Base-by-base conservation (phyloP, 2,329 filamentous ascomycete genomes). In the Truncatella angustata region DNA sequence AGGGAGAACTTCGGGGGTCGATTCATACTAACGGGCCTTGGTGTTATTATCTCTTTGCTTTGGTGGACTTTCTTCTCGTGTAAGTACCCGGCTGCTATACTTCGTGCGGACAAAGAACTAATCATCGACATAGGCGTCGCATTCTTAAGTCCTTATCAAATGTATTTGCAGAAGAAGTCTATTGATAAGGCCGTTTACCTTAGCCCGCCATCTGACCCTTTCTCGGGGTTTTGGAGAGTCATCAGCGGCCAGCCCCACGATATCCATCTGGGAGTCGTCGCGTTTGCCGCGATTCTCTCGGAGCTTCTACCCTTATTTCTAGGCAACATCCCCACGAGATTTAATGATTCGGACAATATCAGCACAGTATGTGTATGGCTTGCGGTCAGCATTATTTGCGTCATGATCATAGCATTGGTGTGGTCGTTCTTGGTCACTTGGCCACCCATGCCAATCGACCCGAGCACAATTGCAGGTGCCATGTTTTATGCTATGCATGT, bases 261-360 rank as follows among this genome's bases (percentile, higher is more conserved):
- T 30, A 47, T 64, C 5, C 76, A 75, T 53, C 66, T 76, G 1
- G 65, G 70, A 21, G 50, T 70, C 11, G 69, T 75, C 9, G 70
- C 74, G 0, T 55, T 72, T 4, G 71, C 74, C 43, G 67, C 74
- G 3, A 69, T 79, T 20, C 63, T 79, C 2, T 70, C 76, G 20
- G 77, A 81, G 45, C 72, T 78, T 44, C 70, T 81, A n/a, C 77
- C 77, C 1, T 65, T 79, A 18, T 65, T 76, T 2, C 68, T 81
- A 3, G 69, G 74, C 57, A 79, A 78, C 54, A 68, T 80, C 2
- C 73, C 77, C 0, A 77, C 75, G 60, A 74, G 69, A 49, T 66
- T 72, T 2, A 69, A 71, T 0, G 72, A 75, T 48, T 70, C 69
- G 1, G 62, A 66, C 30, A 59, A 60, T 14, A 69, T 74, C 0